Evolutionary conservation across 176 grass and related monocot species (phyloP).

Genomic region (Lolium rigidum): DNA sequence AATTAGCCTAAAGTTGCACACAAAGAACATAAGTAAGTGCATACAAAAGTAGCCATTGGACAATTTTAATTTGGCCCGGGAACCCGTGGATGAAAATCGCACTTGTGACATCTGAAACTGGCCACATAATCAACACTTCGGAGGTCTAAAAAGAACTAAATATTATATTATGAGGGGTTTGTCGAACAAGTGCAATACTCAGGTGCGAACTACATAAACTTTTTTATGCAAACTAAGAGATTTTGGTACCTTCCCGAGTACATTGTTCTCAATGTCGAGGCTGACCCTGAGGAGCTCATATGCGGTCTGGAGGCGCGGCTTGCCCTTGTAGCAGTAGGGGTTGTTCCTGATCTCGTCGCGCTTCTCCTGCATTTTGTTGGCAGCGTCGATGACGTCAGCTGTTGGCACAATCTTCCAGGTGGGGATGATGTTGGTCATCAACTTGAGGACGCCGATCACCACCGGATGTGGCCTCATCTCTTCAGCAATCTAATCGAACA

Average conservation of each 20-base stretch:
- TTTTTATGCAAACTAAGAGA: no score
- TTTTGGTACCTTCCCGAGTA: constrained; percentile 50
- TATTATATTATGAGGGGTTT: background rate
- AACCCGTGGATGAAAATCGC: no score
- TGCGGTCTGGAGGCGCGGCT: constrained; percentile 54
- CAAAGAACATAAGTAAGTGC: background rate
- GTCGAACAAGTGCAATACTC: background rate
- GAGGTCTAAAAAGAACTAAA: background rate
- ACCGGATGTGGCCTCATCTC: constrained; percentile 66
- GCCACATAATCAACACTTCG: no score
- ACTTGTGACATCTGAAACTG: no score
- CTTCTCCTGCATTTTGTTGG: constrained; percentile 52
- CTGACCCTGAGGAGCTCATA: constrained; percentile 59
- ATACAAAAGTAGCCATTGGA: background rate
- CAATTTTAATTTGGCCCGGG: no score
- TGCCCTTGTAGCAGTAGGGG: constrained; percentile 63
- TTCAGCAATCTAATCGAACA: constrained; percentile 54
- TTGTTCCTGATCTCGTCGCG: constrained; percentile 66
- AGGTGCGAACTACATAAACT: background rate
- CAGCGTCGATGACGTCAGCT: constrained; percentile 60
- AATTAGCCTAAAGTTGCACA: no score
- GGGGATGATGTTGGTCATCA: constrained; percentile 58
- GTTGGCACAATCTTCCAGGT: constrained; percentile 79
- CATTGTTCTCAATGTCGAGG: constrained; percentile 46
- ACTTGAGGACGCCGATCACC: constrained; percentile 47